phyloP scores from a whole-genome alignment of 768 basidiomycete genomes.

The Tulasnella sp. region DNA sequence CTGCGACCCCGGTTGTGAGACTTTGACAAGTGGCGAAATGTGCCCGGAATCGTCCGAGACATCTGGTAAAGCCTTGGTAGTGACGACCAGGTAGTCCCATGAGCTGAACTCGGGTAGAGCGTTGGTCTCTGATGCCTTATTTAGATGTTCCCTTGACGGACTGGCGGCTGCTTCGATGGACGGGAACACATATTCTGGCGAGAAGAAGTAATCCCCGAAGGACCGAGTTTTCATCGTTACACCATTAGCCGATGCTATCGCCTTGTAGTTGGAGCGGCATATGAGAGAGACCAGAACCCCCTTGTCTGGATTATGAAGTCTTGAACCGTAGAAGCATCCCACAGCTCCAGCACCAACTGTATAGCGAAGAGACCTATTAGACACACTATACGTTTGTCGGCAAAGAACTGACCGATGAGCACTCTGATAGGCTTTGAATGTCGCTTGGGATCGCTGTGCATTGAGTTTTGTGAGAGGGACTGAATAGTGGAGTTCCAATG shows the following conservation, averaged over 20 bases:
- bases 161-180: slow-evolving; percentile 19
- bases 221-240: slow-evolving; percentile 21
- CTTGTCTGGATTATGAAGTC: slow-evolving; percentile 20
- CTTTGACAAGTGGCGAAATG: slow-evolving; percentile 13
- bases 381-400: not conserved
- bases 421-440: not conserved
- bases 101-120: not conserved
- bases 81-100: slow-evolving; percentile 25
- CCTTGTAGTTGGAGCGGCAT: slow-evolving; percentile 24
- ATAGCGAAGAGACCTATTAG: not conserved
- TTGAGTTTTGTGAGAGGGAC: not conserved
- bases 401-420: not conserved
- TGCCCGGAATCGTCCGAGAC: slow-evolving; percentile 19
- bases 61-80: slow-evolving; percentile 24
- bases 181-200: slow-evolving; percentile 20
- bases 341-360: slow-evolving; percentile 25
- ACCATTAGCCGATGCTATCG: slow-evolving; percentile 19
- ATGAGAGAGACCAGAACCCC: slow-evolving; percentile 22
- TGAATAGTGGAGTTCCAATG: not conserved
- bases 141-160: not conserved
- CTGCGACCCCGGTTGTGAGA: slow-evolving; percentile 7
- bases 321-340: slow-evolving; percentile 24
- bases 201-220: slow-evolving; percentile 24
- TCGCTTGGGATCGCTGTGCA: not conserved
- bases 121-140: not conserved